Conservation (phyloP, 345 rosid genomes). For the Euphorbia peplus region DNA sequence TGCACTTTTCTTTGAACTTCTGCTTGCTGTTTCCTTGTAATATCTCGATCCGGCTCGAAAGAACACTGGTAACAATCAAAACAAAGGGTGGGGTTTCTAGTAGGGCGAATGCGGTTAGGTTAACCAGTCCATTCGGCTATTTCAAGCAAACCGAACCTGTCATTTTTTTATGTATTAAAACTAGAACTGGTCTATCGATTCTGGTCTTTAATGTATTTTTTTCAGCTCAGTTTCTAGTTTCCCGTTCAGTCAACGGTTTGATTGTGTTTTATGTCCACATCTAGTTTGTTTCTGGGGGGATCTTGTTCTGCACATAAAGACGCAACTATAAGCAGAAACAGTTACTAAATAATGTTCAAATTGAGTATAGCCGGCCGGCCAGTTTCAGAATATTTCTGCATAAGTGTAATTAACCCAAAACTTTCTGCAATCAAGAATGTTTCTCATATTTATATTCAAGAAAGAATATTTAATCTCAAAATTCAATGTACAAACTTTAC, state of each 20-base stretch:
- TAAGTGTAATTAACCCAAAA: no score
- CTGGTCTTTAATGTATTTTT: no score
- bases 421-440: neutral
- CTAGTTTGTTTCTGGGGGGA: neutral
- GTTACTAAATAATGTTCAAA: neutral
- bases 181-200: no score
- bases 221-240: no score
- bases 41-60: neutral
- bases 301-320: neutral
- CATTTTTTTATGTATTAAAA: no score
- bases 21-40: neutral
- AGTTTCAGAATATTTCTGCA: no score
- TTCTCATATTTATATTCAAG: neutral
- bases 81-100: no score
- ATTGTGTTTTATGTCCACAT: no score
- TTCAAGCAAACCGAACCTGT: no score
- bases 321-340: neutral
- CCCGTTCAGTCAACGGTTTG: no score
- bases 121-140: no score
- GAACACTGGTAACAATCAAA: neutral
- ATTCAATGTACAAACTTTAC: neutral
- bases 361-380: slow-evolving; percentile 17
- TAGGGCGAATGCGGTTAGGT: no score
- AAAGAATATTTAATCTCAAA: neutral
- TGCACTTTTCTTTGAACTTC: neutral